Conservation (phyloP, 129 eudicot genomes). For the Pulicaria dysenterica region DNA sequence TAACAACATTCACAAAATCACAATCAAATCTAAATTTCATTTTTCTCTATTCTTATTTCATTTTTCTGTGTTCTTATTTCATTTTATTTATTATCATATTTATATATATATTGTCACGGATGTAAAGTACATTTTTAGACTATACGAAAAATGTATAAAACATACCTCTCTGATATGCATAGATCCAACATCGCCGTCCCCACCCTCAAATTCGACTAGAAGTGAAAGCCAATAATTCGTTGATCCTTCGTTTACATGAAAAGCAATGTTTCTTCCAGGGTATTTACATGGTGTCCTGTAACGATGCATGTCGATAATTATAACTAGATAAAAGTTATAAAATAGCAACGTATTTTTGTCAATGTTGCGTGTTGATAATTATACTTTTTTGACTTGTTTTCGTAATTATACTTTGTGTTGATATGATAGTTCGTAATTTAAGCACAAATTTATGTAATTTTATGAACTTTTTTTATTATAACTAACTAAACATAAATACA, state of each 20-base stretch:
- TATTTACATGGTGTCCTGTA: slow-evolving; percentile 70
- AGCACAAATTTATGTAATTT: no score
- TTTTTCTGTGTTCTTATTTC: no score
- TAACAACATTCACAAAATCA: no score
- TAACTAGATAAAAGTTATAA: not conserved
- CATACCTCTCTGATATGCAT: slow-evolving; percentile 91
- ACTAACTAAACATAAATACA: no score
- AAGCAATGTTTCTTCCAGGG: slow-evolving; percentile 80
- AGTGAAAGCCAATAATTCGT: slow-evolving; percentile 91
- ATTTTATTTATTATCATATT: not conserved
- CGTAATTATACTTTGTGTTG: no score
- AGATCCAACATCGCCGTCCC: slow-evolving; percentile 96
- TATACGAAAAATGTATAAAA: not conserved
- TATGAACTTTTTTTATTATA: no score
- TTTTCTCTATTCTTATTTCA: no score
- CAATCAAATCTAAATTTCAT: not conserved
- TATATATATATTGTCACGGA: not conserved
- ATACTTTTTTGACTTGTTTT: no score
- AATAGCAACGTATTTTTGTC: no score
- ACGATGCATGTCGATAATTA: no score
- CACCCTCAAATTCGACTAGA: slow-evolving; percentile 84
- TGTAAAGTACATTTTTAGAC: not conserved
- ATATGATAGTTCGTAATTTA: no score
- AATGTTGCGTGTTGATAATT: no score
- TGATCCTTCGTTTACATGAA: slow-evolving; percentile 91